Evolutionary conservation across 306 rosid species (phyloP).

Genomic region (Benincasa hispida): DNA sequence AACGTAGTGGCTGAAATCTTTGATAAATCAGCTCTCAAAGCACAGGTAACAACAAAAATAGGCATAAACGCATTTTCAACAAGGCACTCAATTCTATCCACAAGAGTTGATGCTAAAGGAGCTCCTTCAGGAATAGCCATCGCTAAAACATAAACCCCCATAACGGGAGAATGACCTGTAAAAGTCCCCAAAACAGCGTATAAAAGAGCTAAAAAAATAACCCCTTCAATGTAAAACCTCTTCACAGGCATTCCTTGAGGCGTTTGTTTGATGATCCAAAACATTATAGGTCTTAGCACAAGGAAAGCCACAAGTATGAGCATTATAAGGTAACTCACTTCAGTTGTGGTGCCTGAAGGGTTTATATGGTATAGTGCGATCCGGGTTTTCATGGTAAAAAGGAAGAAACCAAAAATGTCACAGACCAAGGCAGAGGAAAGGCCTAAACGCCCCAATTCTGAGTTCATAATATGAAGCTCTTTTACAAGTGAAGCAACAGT

Average conservation of each 20-base stretch:
- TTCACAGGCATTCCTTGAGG: conserved; percentile 45
- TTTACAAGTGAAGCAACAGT: conserved; percentile 10
- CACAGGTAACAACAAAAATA: conserved; percentile 26
- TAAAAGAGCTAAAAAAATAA: conserved; percentile 10
- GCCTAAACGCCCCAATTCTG: conserved; percentile 52
- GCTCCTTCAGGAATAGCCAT: conserved; percentile 60
- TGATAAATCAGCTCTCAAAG: conserved; percentile 31
- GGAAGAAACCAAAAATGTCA: conserved; percentile 21
- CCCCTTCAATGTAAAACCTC: conserved; percentile 20
- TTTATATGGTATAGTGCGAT: too few species aligned
- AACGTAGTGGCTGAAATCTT: background rate
- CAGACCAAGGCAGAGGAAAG: conserved; percentile 37
- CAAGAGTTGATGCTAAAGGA: conserved; percentile 47
- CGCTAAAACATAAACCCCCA: conserved; percentile 40
- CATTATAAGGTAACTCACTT: background rate
- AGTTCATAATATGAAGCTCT: conserved; percentile 38
- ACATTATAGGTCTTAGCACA: conserved; percentile 31
- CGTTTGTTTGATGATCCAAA: conserved; percentile 46
- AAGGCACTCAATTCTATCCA: conserved; percentile 32
- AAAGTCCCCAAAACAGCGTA: conserved; percentile 1
- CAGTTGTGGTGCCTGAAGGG: background rate
- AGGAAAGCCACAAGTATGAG: conserved; percentile 2
- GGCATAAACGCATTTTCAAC: conserved; percentile 35
- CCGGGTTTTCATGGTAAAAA: background rate
- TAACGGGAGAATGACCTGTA: conserved; percentile 8